Percentiles rank a stretch among this genome's conserved stretches.
Conservation (phyloP, 306 rosid genomes). For the Cucurbita argyrosperma region DNA sequence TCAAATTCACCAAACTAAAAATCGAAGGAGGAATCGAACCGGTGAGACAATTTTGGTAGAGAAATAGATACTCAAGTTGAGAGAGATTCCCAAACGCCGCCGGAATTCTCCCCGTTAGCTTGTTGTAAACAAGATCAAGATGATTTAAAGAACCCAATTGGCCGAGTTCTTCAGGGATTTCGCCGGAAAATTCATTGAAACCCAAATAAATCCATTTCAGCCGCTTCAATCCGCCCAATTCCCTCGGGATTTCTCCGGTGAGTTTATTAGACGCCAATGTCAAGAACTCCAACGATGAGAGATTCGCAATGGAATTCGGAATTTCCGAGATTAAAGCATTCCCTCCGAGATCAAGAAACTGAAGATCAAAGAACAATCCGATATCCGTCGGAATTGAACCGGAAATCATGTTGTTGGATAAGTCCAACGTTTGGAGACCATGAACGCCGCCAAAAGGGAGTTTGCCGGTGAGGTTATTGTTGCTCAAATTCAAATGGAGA, state of each 20-base stretch:
- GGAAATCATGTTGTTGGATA: constrained; percentile 82
- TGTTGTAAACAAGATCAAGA: constrained; percentile 83
- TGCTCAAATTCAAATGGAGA: constrained; percentile 60
- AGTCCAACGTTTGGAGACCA: constrained; percentile 41
- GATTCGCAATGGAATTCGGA: constrained; percentile 45
- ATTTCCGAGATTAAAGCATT: constrained; percentile 49
- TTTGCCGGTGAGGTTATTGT: constrained; percentile 67
- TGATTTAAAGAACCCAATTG: constrained; percentile 36
- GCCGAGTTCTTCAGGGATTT: constrained; percentile 58
- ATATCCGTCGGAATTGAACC: constrained; percentile 46
- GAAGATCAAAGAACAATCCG: constrained; percentile 35
- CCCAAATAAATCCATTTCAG: constrained; percentile 78
- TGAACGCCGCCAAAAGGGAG: constrained; percentile 32
- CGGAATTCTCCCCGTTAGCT: constrained; percentile 63
- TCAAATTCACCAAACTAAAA: constrained; percentile 34
- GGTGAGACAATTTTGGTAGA: constrained; percentile 61
- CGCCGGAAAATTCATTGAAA: constrained; percentile 71
- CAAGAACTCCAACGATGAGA: constrained; percentile 37
- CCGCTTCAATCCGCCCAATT: constrained; percentile 34
- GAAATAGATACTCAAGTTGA: constrained; percentile 52
- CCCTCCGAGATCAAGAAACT: constrained; percentile 76
- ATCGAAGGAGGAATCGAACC: constrained; percentile 49
- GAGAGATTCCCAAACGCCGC: constrained; percentile 49
- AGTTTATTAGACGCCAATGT: constrained; percentile 82
- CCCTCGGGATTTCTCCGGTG: constrained; percentile 42